Evolutionary conservation across 805 yeast genomes (phyloP).

Genomic region (Suhomyces faveliae): DNA sequence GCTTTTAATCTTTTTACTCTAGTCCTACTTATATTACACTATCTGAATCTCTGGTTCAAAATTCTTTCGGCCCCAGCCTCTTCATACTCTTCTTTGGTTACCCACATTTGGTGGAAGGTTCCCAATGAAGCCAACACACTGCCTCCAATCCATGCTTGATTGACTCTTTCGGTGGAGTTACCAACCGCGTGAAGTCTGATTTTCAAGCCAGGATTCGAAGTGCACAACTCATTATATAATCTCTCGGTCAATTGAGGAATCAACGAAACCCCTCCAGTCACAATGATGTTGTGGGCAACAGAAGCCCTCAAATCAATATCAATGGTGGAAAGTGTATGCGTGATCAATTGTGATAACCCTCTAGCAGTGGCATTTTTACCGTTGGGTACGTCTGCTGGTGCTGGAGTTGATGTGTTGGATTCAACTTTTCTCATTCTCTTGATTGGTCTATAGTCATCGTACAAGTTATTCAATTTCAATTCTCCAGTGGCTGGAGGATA

Average conservation of each 20-base stretch:
- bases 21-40: slow-evolving; percentile 5
- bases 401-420: slow-evolving; percentile 30
- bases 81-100: slow-evolving; percentile 78
- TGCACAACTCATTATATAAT: slow-evolving; percentile 65
- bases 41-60: slow-evolving; percentile 79
- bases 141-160: slow-evolving; percentile 90
- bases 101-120: slow-evolving; percentile 95
- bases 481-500: slow-evolving; percentile 53
- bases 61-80: slow-evolving; percentile 85
- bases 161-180: slow-evolving; percentile 69
- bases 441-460: slow-evolving; percentile 69
- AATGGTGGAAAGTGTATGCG: slow-evolving; percentile 52
- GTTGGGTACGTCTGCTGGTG: slow-evolving; percentile 10
- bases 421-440: slow-evolving; percentile 55
- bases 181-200: slow-evolving; percentile 83
- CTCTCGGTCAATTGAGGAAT: slow-evolving; percentile 81
- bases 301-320: slow-evolving; percentile 86
- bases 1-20: background rate
- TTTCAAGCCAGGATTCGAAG: slow-evolving; percentile 78
- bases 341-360: slow-evolving; percentile 62
- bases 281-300: slow-evolving; percentile 81
- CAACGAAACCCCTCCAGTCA: slow-evolving; percentile 81
- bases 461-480: slow-evolving; percentile 42
- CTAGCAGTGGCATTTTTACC: slow-evolving; percentile 23
- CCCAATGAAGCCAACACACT: slow-evolving; percentile 85